A percentile compares a stretch with the other conserved stretches of the same genome.
phyloP scores from a whole-genome alignment of 164 flowering plant species.

The Aristolochia californica region DNA sequence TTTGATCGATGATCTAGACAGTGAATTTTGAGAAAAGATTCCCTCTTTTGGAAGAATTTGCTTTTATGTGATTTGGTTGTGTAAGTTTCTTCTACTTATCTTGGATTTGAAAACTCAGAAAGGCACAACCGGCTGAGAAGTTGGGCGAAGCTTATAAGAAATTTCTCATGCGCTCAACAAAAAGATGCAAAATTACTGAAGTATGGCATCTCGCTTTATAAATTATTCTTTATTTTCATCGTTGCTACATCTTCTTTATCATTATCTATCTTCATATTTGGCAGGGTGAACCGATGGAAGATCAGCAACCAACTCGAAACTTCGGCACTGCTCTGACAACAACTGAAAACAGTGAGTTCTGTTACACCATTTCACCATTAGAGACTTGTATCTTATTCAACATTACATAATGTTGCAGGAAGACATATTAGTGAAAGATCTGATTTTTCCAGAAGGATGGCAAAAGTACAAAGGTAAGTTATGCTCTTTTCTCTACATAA shows the following conservation, averaged over 20 bases:
- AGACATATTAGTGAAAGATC: slow-evolving; percentile 25
- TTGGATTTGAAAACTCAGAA: slow-evolving; percentile 22
- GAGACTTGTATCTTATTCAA: neutral
- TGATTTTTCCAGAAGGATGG: slow-evolving; percentile 30
- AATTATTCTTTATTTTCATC: neutral
- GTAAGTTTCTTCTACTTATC: neutral
- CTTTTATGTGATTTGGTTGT: neutral
- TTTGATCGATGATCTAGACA: no score
- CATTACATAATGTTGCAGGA: slow-evolving; percentile 21
- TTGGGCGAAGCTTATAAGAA: slow-evolving; percentile 60
- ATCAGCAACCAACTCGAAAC: slow-evolving; percentile 42
- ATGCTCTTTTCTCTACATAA: neutral
- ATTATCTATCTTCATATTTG: neutral
- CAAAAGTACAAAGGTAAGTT: slow-evolving; percentile 51
- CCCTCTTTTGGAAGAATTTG: neutral
- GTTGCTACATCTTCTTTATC: neutral
- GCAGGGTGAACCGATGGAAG: slow-evolving; percentile 45
- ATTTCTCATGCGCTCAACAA: slow-evolving; percentile 57
- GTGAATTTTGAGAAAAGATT: no score
- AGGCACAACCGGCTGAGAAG: slow-evolving; percentile 66
- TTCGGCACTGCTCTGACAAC: slow-evolving; percentile 70
- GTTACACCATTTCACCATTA: neutral
- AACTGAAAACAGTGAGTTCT: slow-evolving; percentile 42
- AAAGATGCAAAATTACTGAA: slow-evolving; percentile 30
- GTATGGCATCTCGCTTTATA: slow-evolving; percentile 24